A percentile compares a stretch with the other conserved stretches of the same genome.
phyloP scores from a whole-genome alignment of 352 stramenopile species.

The Globisporangium nodosum region DNA sequence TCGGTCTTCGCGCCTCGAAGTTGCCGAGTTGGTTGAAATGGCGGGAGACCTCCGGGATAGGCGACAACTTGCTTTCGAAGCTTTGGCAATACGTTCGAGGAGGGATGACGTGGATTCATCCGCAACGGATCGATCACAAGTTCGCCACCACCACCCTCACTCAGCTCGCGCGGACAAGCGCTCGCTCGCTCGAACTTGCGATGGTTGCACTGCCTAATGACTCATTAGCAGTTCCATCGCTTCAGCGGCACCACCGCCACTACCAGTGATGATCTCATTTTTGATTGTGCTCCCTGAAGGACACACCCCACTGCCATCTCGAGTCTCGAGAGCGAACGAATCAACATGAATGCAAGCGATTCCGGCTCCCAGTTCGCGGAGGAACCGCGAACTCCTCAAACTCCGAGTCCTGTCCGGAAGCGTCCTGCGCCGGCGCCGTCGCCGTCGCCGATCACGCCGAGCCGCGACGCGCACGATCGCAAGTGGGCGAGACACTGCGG shows the following conservation, averaged over 20 bases:
- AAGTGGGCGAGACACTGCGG: conserved; percentile 12
- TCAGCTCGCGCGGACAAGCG: not conserved
- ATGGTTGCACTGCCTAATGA: not conserved
- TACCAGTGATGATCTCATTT: not conserved
- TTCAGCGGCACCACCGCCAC: not conserved
- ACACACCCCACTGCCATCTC: not conserved
- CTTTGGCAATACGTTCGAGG: not conserved
- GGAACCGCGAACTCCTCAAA: not conserved
- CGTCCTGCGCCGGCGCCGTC: not conserved
- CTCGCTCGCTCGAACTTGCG: not conserved
- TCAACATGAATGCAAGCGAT: not conserved
- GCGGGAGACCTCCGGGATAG: not conserved
- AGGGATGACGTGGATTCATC: not conserved
- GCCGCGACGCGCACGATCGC: not conserved
- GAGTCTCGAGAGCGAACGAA: not conserved
- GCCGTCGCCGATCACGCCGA: not conserved
- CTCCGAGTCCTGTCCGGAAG: conserved; percentile 2
- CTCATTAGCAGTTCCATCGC: not conserved
- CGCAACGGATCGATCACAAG: not conserved
- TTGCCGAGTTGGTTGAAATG: not conserved
- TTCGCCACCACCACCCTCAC: not conserved
- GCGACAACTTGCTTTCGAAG: not conserved
- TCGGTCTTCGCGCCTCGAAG: not conserved
- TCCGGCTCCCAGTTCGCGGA: not conserved
- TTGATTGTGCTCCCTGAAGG: not conserved